Evolutionary conservation across 768 basidiomycete genomes (phyloP).

Genomic region (Dioszegia aurantiaca): DNA sequence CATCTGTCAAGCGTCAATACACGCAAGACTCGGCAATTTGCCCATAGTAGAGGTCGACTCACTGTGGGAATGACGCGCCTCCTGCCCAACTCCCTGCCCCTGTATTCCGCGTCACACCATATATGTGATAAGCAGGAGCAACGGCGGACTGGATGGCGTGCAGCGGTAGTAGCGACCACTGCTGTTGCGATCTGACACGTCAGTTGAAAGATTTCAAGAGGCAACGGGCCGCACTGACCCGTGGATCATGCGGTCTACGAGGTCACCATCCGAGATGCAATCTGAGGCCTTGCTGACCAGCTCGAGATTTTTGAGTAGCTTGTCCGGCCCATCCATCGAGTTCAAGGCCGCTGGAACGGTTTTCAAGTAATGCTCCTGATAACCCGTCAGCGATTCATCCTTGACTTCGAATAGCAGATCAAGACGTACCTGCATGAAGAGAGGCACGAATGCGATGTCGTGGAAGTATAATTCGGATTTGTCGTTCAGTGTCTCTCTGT

Average conservation of each 20-base stretch:
- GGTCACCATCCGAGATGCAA: conserved; percentile 89
- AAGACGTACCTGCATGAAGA: conserved; percentile 82
- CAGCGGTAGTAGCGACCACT: conserved; percentile 91
- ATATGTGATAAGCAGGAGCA: conserved; percentile 76
- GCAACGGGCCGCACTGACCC: conserved; percentile 59
- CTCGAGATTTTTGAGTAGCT: conserved; percentile 67
- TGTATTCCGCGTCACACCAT: conserved; percentile 57
- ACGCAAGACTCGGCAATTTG: background rate
- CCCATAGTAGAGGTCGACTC: conserved; percentile 51
- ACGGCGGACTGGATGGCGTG: conserved; percentile 90
- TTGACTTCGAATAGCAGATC: background rate
- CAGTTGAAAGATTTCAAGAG: no score
- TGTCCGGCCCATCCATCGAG: conserved; percentile 61
- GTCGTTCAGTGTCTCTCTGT: conserved; percentile 75
- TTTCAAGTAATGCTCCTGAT: conserved; percentile 93
- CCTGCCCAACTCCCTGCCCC: conserved; percentile 32
- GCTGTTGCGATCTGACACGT: conserved; percentile 73
- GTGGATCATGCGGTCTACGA: conserved; percentile 89
- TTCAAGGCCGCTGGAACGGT: conserved; percentile 66
- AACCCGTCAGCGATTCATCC: background rate
- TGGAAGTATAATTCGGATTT: conserved; percentile 98
- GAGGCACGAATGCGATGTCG: conserved; percentile 86
- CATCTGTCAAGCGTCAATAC: conserved; percentile 60
- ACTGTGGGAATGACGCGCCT: conserved; percentile 73
- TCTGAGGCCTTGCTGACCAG: conserved; percentile 85